phyloP scores from a whole-genome alignment of 225 moss, liverwort and hornwort species.

The Polytrichum formosum region DNA sequence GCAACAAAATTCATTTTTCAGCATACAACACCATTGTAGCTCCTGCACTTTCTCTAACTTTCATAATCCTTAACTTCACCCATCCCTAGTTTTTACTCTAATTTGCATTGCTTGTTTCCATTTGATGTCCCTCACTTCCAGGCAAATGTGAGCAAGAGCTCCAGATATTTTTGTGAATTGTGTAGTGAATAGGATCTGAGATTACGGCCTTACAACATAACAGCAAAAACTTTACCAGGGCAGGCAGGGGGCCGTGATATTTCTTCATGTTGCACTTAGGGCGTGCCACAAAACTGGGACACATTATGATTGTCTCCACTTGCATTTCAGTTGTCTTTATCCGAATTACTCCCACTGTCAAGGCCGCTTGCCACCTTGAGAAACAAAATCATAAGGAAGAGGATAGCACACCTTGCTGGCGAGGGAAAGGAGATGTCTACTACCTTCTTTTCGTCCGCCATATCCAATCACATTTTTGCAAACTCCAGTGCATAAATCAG shows the following conservation, averaged over 20 bases:
- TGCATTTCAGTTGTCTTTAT: slow-evolving; percentile 3
- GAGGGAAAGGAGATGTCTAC: slow-evolving; percentile 36
- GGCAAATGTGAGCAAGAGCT: too few relatives aligned
- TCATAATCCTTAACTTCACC: too few relatives aligned
- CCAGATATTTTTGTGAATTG: too few relatives aligned
- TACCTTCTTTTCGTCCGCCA: slow-evolving; percentile 13
- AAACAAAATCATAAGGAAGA: slow-evolving; percentile 44
- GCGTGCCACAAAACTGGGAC: too few relatives aligned
- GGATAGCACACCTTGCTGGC: slow-evolving; percentile 34
- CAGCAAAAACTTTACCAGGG: background rate
- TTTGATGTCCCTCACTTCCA: too few relatives aligned
- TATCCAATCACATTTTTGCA: slow-evolving; percentile 12
- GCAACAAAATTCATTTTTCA: too few relatives aligned
- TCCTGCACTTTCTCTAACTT: too few relatives aligned
- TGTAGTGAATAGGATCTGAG: background rate
- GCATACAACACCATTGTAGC: too few relatives aligned
- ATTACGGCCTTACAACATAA: slow-evolving; percentile 2
- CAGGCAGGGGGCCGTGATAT: too few relatives aligned
- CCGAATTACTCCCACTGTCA: slow-evolving; percentile 16
- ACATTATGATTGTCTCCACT: background rate
- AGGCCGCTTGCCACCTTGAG: slow-evolving; percentile 40
- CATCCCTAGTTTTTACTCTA: too few relatives aligned
- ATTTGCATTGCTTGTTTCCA: too few relatives aligned
- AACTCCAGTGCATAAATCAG: background rate
- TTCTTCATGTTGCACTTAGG: too few relatives aligned